phyloP scores from a whole-genome alignment of 1,139 yeast species.

The Meyerozyma carpophila region DNA sequence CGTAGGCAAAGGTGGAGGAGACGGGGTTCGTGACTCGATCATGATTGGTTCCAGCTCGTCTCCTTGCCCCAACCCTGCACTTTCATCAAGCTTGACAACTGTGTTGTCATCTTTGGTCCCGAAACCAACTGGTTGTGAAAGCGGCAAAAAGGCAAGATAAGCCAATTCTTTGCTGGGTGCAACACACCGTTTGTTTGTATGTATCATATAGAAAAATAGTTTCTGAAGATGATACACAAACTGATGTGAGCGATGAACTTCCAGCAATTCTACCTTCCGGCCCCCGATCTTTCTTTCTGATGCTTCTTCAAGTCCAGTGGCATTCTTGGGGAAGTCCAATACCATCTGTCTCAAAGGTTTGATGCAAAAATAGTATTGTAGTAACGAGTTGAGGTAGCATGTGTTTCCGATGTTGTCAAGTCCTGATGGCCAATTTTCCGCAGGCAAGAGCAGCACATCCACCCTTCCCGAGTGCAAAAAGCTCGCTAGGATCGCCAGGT shows the following conservation, averaged over 20 bases:
- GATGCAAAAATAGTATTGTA: slow-evolving; percentile 85
- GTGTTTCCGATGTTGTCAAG: slow-evolving; percentile 93
- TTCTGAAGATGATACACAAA: slow-evolving; percentile 69
- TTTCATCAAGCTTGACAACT: slow-evolving; percentile 7
- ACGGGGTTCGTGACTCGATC: neutral
- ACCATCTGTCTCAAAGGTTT: slow-evolving; percentile 73
- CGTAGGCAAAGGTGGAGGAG: neutral
- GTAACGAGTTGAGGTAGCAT: slow-evolving; percentile 82
- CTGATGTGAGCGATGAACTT: slow-evolving; percentile 75
- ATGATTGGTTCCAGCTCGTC: neutral
- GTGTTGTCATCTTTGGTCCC: slow-evolving; percentile 12
- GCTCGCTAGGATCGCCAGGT: slow-evolving; percentile 48
- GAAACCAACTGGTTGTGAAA: slow-evolving; percentile 61
- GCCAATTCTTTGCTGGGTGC: slow-evolving; percentile 83
- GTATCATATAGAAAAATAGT: slow-evolving; percentile 66
- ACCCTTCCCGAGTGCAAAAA: slow-evolving; percentile 55
- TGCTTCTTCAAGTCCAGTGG: slow-evolving; percentile 11
- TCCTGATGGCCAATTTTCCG: slow-evolving; percentile 82
- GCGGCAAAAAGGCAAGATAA: slow-evolving; percentile 78
- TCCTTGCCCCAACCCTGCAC: neutral
- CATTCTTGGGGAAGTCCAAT: slow-evolving; percentile 42
- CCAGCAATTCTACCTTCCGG: slow-evolving; percentile 64
- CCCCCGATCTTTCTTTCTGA: slow-evolving; percentile 74
- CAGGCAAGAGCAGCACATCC: slow-evolving; percentile 56
- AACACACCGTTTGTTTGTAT: slow-evolving; percentile 58